These are phyloP conservation scores for Exophiala viscosa DNA, from an alignment of 2,329 filamentous ascomycete species.

Conservation along the genomic window DNA sequence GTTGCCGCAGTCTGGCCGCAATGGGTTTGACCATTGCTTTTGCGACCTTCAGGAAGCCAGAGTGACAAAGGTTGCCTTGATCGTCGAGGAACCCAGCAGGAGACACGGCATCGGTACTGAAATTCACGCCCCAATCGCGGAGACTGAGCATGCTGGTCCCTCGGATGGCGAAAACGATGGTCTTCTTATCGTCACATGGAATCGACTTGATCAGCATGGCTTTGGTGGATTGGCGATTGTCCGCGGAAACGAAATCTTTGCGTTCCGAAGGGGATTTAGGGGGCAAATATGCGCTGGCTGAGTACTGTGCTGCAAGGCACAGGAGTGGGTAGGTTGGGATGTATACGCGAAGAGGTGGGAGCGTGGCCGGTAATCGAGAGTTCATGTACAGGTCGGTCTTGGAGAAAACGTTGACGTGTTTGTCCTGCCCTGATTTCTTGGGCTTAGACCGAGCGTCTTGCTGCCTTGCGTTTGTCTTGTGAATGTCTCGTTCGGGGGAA, in stretches of 20 bases:
- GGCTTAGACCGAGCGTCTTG: slow-evolving; percentile 2
- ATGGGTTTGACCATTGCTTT: slow-evolving; percentile 71
- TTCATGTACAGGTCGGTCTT: slow-evolving; percentile 79
- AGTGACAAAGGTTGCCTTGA: slow-evolving; percentile 70
- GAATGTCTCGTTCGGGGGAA: neutral
- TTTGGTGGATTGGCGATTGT: slow-evolving; percentile 72
- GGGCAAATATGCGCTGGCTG: slow-evolving; percentile 67
- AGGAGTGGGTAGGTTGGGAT: slow-evolving; percentile 73
- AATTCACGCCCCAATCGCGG: slow-evolving; percentile 82
- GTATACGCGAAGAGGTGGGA: slow-evolving; percentile 67
- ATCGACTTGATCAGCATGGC: slow-evolving; percentile 82
- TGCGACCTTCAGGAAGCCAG: slow-evolving; percentile 74
- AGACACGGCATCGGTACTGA: slow-evolving; percentile 63
- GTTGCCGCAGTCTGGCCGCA: slow-evolving; percentile 63
- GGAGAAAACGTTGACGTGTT: slow-evolving; percentile 60
- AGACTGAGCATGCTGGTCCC: slow-evolving; percentile 66
- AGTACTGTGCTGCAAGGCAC: slow-evolving; percentile 74
- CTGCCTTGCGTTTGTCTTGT: neutral
- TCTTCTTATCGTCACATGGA: slow-evolving; percentile 71
- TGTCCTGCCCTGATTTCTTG: slow-evolving; percentile 33
- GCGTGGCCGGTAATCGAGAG: slow-evolving; percentile 64
- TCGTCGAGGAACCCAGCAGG: slow-evolving; percentile 74
- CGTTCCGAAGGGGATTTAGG: slow-evolving; percentile 58
- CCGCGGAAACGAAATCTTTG: slow-evolving; percentile 66
- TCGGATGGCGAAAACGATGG: slow-evolving; percentile 78